Conservation (phyloP, 352 stramenopile species). For the Phytopythium vexans region DNA sequence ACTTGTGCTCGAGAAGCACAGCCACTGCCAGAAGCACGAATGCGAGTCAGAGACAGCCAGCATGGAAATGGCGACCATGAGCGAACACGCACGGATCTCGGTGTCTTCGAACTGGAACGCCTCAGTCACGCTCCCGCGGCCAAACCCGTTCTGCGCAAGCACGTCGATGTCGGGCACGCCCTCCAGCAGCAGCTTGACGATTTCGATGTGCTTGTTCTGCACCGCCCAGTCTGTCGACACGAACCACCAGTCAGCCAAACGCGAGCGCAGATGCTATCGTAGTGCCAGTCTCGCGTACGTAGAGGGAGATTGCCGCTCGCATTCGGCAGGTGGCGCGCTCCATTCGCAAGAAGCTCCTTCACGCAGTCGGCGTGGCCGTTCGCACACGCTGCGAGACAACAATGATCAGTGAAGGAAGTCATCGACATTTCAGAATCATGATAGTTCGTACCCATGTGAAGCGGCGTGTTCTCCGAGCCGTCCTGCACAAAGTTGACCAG, state of each 20-base stretch:
- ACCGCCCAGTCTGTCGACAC: conserved; percentile 74
- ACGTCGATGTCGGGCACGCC: conserved; percentile 73
- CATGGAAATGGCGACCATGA: background rate
- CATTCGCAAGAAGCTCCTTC: conserved; percentile 49
- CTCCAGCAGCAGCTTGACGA: conserved; percentile 73
- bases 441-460: conserved; percentile 71
- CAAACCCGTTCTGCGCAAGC: conserved; percentile 79
- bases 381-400: conserved; percentile 47
- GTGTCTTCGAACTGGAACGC: conserved; percentile 83
- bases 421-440: background rate
- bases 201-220: conserved; percentile 82
- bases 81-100: conserved; percentile 63
- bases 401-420: background rate
- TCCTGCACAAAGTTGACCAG: conserved; percentile 77
- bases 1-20: conserved; percentile 72
- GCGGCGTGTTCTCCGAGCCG: conserved; percentile 71
- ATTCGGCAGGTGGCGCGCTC: conserved; percentile 61
- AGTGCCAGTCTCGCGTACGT: conserved; percentile 33
- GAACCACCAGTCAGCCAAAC: conserved; percentile 1
- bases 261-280: background rate
- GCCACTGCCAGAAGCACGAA: conserved; percentile 36
- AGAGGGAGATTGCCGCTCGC: conserved; percentile 72
- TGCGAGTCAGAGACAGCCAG: background rate
- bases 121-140: conserved; percentile 76
- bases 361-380: conserved; percentile 73